phyloP scores from a whole-genome alignment of 108 stramenopile species.

The Conticribra weissflogii region DNA sequence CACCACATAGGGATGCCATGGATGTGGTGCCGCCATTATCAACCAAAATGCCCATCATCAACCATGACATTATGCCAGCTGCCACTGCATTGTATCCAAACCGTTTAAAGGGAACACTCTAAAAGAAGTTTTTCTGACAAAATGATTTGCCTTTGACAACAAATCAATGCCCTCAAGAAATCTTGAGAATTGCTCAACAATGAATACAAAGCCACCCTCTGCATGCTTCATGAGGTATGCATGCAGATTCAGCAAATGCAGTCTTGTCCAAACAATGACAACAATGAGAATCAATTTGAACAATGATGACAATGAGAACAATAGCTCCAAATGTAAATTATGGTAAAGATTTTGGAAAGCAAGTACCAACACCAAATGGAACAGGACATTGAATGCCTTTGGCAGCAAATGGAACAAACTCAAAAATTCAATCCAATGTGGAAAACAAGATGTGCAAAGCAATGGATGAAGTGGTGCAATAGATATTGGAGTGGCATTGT shows the following conservation, averaged over 20 bases:
- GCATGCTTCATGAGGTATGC: conserved; percentile 47
- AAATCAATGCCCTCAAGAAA: conserved; percentile 23
- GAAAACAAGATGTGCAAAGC: conserved; percentile 8
- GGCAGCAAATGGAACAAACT: conserved; percentile 16
- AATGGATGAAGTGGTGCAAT: no score
- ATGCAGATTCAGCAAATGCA: conserved; percentile 35
- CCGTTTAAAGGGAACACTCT: not conserved
- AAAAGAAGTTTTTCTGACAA: conserved; percentile 2
- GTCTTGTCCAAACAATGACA: not conserved
- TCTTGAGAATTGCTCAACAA: conserved; percentile 34
- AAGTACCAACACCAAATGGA: conserved; percentile 47
- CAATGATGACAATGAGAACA: not conserved
- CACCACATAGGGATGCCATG: no score
- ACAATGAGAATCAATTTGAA: not conserved
- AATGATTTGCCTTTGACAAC: conserved; percentile 9
- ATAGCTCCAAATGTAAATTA: conserved; percentile 27
- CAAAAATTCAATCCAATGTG: conserved; percentile 4
- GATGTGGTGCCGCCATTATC: no score
- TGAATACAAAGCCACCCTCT: conserved; percentile 45
- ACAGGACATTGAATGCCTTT: conserved; percentile 29
- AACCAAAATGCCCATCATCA: no score
- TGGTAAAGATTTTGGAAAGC: conserved; percentile 21
- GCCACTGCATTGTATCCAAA: no score
- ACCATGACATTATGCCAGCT: no score
- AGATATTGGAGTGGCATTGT: no score